These are phyloP conservation scores for Ajuga reptans DNA, from an alignment of 305 asterid species.

Conservation along the genomic window DNA sequence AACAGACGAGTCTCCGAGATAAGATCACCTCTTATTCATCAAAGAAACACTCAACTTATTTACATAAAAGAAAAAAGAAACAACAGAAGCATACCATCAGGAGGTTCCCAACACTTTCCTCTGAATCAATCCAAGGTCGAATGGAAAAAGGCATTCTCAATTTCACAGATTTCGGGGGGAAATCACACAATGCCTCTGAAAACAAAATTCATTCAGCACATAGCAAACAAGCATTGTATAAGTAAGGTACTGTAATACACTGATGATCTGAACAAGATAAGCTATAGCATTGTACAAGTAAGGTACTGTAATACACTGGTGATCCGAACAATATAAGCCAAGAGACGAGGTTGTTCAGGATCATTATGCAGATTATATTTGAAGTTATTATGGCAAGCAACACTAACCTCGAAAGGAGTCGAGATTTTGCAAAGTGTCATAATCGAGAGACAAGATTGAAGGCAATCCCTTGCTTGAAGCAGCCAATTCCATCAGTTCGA, in stretches of 20 bases:
- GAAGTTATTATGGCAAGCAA: slow-evolving; percentile 13
- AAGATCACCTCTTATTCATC: background rate
- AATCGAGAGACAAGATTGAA: slow-evolving; percentile 78
- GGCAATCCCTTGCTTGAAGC: slow-evolving; percentile 79
- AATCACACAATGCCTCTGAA: slow-evolving; percentile 74
- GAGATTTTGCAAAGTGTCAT: slow-evolving; percentile 73
- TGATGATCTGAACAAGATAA: background rate
- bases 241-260: background rate
- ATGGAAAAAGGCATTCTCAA: slow-evolving; percentile 69
- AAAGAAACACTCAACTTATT: background rate
- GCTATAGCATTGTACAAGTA: slow-evolving; percentile 9
- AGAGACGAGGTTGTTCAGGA: slow-evolving; percentile 43
- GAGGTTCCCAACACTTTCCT: slow-evolving; percentile 85
- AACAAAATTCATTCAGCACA: slow-evolving; percentile 12
- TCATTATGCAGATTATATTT: slow-evolving; percentile 5
- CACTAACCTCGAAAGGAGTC: slow-evolving; percentile 76
- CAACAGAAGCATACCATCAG: slow-evolving; percentile 57
- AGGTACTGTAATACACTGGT: background rate
- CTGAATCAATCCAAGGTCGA: slow-evolving; percentile 86
- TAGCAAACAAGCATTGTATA: slow-evolving; percentile 1
- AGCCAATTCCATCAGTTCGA: slow-evolving; percentile 95
- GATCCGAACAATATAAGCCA: background rate
- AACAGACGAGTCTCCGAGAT: background rate
- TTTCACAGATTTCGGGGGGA: slow-evolving; percentile 80
- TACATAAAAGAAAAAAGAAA: background rate